These are phyloP conservation scores for Saururus chinensis DNA, from an alignment of 164 flowering plant species.

Conservation along the genomic window DNA sequence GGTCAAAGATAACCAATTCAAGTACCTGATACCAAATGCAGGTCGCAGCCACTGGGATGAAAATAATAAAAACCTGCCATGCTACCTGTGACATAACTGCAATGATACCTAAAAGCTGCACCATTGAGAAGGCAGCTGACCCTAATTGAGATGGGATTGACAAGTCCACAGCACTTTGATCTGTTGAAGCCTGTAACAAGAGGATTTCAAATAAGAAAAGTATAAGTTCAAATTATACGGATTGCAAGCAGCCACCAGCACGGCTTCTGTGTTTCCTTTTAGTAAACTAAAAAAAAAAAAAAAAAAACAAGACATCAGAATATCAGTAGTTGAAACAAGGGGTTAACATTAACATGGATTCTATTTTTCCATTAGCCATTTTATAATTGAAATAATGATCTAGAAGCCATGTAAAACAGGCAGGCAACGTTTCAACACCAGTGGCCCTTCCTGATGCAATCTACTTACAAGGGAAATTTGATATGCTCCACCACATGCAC, in stretches of 20 bases:
- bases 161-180: constrained; percentile 77
- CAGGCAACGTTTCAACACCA: no score
- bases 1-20: background rate
- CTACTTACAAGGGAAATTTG: no score
- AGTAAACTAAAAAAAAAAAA: no score
- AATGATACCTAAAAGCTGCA: constrained; percentile 68
- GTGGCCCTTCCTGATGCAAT: no score
- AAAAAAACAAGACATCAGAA: no score
- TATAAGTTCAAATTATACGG: background rate
- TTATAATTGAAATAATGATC: no score
- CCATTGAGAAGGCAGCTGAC: constrained; percentile 36
- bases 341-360: no score
- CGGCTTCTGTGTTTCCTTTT: no score
- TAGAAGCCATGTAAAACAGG: no score
- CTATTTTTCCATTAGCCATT: no score
- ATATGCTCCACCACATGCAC: background rate
- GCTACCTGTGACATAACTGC: constrained; percentile 91
- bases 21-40: constrained; percentile 87
- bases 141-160: constrained; percentile 36
- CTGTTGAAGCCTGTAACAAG: constrained; percentile 70
- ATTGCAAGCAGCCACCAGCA: background rate
- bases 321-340: no score
- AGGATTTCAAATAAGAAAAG: background rate
- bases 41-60: constrained; percentile 52
- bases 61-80: constrained; percentile 79